Evolutionary conservation across 805 yeast species (phyloP), one percentile per base, ranked within the genome.

Genomic region (Ogataea sp.): DNA sequence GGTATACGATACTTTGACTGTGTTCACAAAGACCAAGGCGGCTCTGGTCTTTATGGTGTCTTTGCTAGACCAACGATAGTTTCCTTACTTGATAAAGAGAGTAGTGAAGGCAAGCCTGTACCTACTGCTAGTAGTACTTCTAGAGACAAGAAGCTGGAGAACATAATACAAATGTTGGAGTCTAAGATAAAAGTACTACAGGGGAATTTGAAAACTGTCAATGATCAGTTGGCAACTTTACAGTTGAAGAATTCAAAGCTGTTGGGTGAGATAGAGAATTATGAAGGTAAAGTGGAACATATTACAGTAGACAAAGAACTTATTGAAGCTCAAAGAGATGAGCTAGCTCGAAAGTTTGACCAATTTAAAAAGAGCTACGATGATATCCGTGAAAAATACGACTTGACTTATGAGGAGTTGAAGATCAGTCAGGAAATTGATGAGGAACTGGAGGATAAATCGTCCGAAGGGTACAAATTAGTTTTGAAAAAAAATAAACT

Each of bases 221-320:
- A 46, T 3, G 20, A 27, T 0, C 47, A 56, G 11, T 21, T 67
- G 5, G 39, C 41, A 4, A 32, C 38, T 3, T 39, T 71, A 10
- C 52, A 58, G 27, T 26, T 32, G 11, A 55, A 62, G 29, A 65
- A 66, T 40, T 51, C 51, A 2, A 50, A 46, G 5, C 46, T 70
- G 20, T 38, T 50, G 3, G 45, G 50, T 0, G 34, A 31, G 3
- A 21, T 50, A 6, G 23, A 32, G 0, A 20, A 41, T 20, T 20
- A 49, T 14, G 62, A 59, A 23, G 65, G 52, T 39, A 55, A 51
- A 6, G 38, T 59, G n/a, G 69, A 62, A 39, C 47, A 46, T 13
- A 37, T 54, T 11, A 47, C 61, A 1, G 63, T 73, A 0, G 83
- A 79, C 32, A 65, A 68, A 34, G 77, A 67, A 26, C 61, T 60